phyloP scores from a whole-genome alignment of 2,329 filamentous ascomycete genomes.

The Purpureocillium takamizusanense region DNA sequence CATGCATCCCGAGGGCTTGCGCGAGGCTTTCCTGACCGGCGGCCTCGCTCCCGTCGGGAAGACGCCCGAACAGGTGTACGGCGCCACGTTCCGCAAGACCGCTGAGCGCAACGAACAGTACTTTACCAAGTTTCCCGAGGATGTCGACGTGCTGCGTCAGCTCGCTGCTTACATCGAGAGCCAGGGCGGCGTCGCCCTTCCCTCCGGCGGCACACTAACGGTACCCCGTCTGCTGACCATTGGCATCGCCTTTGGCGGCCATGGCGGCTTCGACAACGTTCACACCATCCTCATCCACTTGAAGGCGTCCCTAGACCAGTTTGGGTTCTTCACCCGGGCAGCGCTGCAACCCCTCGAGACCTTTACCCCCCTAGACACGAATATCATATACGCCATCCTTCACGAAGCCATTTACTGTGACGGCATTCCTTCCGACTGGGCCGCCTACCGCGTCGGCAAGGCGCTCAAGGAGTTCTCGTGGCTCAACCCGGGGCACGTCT shows the following conservation, averaged over 20 bases:
- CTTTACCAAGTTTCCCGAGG: conserved; percentile 78
- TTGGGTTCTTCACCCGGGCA: conserved; percentile 65
- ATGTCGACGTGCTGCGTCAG: conserved; percentile 56
- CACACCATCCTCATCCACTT: conserved; percentile 66
- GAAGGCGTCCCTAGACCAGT: conserved; percentile 63
- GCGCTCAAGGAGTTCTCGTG: conserved; percentile 38
- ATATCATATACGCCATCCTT: conserved; percentile 75
- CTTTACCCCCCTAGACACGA: conserved; percentile 61
- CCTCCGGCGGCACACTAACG: conserved; percentile 65
- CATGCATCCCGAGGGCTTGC: conserved; percentile 65
- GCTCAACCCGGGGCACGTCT: conserved; percentile 29
- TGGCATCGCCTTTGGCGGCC: conserved; percentile 69
- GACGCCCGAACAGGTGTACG: conserved; percentile 66
- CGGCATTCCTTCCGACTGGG: conserved; percentile 62
- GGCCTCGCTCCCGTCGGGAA: conserved; percentile 71
- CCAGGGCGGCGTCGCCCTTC: conserved; percentile 44
- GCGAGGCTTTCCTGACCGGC: conserved; percentile 77
- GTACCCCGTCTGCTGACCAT: conserved; percentile 67
- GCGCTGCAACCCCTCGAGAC: conserved; percentile 62
- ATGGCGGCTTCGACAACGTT: conserved; percentile 67
- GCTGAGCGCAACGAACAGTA: conserved; percentile 66
- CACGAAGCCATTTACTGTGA: conserved; percentile 87
- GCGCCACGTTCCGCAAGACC: conserved; percentile 60
- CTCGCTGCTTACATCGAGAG: conserved; percentile 57
- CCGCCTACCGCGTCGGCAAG: conserved; percentile 56